Conservation (phyloP, 176 grass and related monocot species). For the Avena insularis region DNA sequence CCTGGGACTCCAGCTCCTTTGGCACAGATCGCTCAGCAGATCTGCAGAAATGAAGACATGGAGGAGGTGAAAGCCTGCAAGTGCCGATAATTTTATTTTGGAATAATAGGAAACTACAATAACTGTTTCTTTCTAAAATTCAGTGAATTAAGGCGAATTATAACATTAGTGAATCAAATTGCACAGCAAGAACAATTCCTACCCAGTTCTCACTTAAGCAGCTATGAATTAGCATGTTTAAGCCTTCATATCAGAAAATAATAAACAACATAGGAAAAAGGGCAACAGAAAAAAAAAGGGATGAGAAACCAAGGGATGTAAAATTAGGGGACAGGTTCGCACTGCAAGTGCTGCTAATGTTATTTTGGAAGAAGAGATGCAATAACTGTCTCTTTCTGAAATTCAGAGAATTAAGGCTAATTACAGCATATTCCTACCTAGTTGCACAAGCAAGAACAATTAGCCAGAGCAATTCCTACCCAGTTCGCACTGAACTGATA, state of each 20-base stretch:
- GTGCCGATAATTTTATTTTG: neutral
- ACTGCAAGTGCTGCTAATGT: neutral
- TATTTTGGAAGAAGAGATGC: no score
- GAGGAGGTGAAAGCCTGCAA: neutral
- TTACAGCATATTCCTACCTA: no score
- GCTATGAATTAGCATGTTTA: neutral
- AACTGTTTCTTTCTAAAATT: neutral
- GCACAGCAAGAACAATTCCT: neutral
- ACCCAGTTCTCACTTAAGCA: neutral
- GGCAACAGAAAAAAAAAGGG: neutral
- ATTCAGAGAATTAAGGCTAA: no score
- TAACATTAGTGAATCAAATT: neutral
- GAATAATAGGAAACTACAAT: neutral
- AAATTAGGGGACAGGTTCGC: neutral
- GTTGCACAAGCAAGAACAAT: neutral
- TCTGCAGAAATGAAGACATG: constrained; percentile 46
- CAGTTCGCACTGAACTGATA: neutral
- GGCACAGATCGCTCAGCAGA: constrained; percentile 58
- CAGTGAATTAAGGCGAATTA: neutral
- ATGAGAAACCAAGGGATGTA: neutral
- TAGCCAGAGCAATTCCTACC: neutral
- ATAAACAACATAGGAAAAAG: neutral
- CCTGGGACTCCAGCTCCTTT: constrained; percentile 68
- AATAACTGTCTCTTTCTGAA: no score
- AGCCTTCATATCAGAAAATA: neutral